Conservation (phyloP, 2,329 filamentous ascomycete genomes). For the Botrytis aclada region DNA sequence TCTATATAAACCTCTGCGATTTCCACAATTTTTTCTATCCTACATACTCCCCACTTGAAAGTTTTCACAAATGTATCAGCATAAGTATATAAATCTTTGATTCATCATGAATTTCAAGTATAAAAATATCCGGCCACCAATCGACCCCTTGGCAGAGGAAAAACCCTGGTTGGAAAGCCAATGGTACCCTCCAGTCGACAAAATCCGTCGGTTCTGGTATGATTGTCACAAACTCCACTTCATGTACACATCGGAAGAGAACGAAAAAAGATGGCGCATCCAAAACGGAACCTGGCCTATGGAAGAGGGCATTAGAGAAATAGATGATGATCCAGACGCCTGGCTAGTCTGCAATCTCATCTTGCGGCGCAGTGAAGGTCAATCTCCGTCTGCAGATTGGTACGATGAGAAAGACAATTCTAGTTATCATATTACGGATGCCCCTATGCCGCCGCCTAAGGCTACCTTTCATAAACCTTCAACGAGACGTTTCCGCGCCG, state of each 20-base stretch:
- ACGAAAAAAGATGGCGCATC: rapidly evolving
- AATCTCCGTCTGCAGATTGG: neutral
- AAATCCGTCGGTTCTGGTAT: rapidly evolving
- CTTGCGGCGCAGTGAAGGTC: neutral
- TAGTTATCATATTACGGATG: neutral
- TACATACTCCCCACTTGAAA: too few species aligned
- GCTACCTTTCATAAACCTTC: neutral
- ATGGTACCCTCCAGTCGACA: neutral
- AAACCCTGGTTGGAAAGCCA: neutral
- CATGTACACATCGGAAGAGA: neutral
- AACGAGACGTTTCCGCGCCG: neutral
- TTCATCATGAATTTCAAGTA: too few species aligned
- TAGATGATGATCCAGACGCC: neutral
- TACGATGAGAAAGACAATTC: constrained; percentile 1
- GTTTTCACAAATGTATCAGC: neutral
- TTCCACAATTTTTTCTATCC: neutral
- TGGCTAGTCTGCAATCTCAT: neutral
- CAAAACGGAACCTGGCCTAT: neutral
- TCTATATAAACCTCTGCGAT: neutral
- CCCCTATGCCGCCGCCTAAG: neutral
- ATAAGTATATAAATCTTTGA: neutral
- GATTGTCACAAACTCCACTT: rapidly evolving
- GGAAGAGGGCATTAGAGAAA: neutral
- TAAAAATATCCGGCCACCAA: too few species aligned
- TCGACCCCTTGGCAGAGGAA: neutral